Base-by-base conservation (phyloP, 2,329 filamentous ascomycete genomes). In the Neurospora sp. region DNA sequence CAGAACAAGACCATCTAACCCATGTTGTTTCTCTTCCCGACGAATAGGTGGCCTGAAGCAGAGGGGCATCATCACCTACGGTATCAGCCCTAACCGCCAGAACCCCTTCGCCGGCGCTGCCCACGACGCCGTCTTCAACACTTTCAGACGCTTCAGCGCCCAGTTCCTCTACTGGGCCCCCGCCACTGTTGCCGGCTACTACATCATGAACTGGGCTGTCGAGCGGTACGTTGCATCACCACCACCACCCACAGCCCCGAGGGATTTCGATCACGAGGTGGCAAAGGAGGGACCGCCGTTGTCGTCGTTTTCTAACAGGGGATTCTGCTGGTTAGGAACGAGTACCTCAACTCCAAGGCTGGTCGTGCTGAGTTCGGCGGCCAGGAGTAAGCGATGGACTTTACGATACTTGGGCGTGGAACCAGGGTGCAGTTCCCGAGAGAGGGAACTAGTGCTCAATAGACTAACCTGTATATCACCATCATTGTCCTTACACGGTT, bases 121-220 rank as follows among this genome's bases (percentile, higher is more conserved):
- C 74, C 84, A 95, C 81, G 91, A 90, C 75, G 95, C 94, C 78
- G 83, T 98, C 85, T 98, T 98, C 90, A 99, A 99, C 88, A 90
- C 89, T 77, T 96, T 91, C 87, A 90, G 96, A 82, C 90, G 96
- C 78, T 92, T 91, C 83, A 90, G 89, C 80, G 82, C 86, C 76
- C 96, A 98, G 86, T 89, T 97, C 76, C 89, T 98, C 76, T 99
- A 94, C 87, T 90, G 94, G 82, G 87, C 90, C 36, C 92, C 96
- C 71, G 91, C 94, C 46, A 83, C 97, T 76, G 77, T 96, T 74
- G 81, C 86, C 75, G 93, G 87, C 75, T 99, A 98, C 85, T 89
- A 90, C 79, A 79, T 89, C 75, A 92, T 98, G 90, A 83, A 91
- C 80, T 99, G 96, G 96, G 95, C 96, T 75, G 90, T 88, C 78